phyloP scores from a whole-genome alignment of 768 basidiomycete genomes.

The Boletus patriciae region DNA sequence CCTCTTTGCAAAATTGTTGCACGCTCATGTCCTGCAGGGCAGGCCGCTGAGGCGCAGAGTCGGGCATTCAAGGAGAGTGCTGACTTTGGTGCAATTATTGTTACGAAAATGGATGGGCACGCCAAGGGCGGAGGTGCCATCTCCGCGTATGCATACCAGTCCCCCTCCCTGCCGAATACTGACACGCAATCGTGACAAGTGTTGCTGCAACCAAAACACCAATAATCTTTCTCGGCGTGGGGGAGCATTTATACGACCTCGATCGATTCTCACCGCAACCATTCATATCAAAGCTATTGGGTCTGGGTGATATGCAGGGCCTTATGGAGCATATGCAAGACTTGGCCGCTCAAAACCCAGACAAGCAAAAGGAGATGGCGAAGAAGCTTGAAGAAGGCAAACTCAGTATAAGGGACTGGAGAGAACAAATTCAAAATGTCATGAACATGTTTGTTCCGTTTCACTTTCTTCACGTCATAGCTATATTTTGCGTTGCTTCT shows the following conservation, averaged over 20 bases:
- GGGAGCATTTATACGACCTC: conserved; percentile 96
- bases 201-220: conserved; percentile 99
- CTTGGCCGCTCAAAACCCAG: conserved; percentile 87
- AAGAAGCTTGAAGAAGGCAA: conserved; percentile 98
- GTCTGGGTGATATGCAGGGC: conserved; percentile 95
- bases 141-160: conserved; percentile 73
- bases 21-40: conserved; percentile 50
- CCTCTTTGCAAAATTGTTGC: neutral
- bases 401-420: conserved; percentile 94
- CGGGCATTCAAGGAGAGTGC: conserved; percentile 97
- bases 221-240: conserved; percentile 97
- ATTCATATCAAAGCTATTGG: conserved; percentile 95
- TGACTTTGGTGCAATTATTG: conserved; percentile 97
- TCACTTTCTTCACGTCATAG: conserved; percentile 2
- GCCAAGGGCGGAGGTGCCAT: conserved; percentile 99
- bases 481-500: conserved; percentile 8
- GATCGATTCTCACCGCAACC: conserved; percentile 95
- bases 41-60: conserved; percentile 96
- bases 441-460: conserved; percentile 85
- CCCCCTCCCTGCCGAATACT: neutral
- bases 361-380: conserved; percentile 96
- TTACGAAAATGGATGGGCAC: conserved; percentile 99
- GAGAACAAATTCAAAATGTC: conserved; percentile 94
- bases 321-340: conserved; percentile 99
- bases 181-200: conserved; percentile 42